Evolutionary conservation across 2,329 filamentous ascomycete genomes (phyloP), one percentile per base, ranked within the genome.

Genomic region (Cylindrodendrum hubeiense): DNA sequence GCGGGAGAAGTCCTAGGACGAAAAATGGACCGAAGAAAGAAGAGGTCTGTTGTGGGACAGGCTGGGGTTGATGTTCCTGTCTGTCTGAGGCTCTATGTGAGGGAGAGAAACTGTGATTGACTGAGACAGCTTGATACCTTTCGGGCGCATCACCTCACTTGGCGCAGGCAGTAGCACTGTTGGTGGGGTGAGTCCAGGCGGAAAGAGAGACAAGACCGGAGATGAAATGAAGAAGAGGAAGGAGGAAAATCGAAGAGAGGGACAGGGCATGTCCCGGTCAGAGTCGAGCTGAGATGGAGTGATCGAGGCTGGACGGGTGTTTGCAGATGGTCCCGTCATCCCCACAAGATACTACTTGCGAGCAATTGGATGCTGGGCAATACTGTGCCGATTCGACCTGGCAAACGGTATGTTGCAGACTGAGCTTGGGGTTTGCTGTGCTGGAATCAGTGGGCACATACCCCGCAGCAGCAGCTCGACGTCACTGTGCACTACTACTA

Each of bases 241-340:
- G 8, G 28, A 46, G 34, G 30, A 24, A 21, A 33, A 21, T 47
- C 7, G 30, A 33, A 50, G 19, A 49, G 54, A 33, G 12, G 34
- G 47, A 54, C 15, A 43, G 17, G 8, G 33, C 28, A 39, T 5
- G 50, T 26, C 30, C 30, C n/a, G 51, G 30, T n/a, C 13, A 17
- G 22, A 26, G 49, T 39, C 37, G 49, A 53, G 54, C 43, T 22
- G 49, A 39, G 43, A 55, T 39, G 59, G 41, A 47, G 54, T 34
- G 60, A 49, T 41, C 46, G 49, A 59, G 33, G 43, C 24, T 33
- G 37, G 43, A 60, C 30, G 50, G 34, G 50, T 60, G 55, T 53
- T 55, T 64, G 61, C 55, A 60, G 43, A 44, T 64, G 58, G 58
- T 50, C 49, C 43, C 55, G 55, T 59, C 61, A 64, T 55, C 49